Percentiles rank a stretch among this genome's conserved stretches.
Conservation (phyloP, 768 basidiomycete genomes). For the Omphalotus guepiniiformis region DNA sequence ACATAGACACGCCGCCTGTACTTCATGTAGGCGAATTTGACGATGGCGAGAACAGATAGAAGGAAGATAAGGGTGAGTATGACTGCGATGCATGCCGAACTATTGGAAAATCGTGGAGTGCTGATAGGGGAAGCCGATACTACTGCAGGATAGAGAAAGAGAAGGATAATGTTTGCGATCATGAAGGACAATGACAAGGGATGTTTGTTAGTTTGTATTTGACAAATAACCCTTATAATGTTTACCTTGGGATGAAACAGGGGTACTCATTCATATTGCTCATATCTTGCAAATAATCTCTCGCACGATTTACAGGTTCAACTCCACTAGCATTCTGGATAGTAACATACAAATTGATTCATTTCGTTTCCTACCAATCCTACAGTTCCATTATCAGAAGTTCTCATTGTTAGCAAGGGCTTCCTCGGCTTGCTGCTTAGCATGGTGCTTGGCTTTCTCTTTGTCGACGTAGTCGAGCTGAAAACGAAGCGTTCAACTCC, state of each 20-base stretch:
- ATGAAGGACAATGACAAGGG: slow-evolving; percentile 5
- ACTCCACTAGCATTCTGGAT: too few relatives aligned
- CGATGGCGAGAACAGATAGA: slow-evolving; percentile 21
- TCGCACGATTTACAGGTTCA: too few relatives aligned
- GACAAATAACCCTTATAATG: neutral
- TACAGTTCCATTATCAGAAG: too few relatives aligned
- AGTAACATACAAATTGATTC: slow-evolving; percentile 1
- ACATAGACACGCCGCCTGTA: slow-evolving; percentile 17
- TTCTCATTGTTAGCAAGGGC: neutral
- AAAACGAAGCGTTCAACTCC: neutral
- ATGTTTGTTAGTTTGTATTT: neutral
- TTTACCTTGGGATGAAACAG: too few relatives aligned
- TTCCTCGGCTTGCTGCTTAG: slow-evolving; percentile 16
- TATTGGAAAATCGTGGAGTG: slow-evolving; percentile 10
- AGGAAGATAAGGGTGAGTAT: slow-evolving; percentile 20
- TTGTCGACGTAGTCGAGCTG: slow-evolving; percentile 43
- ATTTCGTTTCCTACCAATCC: too few relatives aligned
- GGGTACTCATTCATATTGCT: too few relatives aligned
- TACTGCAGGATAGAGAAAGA: neutral
- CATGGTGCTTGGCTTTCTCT: slow-evolving; percentile 36
- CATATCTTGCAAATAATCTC: too few relatives aligned
- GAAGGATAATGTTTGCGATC: neutral
- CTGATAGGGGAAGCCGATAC: neutral
- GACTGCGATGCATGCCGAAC: slow-evolving; percentile 22
- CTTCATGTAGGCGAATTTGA: slow-evolving; percentile 26